phyloP scores from a whole-genome alignment of 2,329 filamentous ascomycete genomes.

The Trichoderma arundinaceum region DNA sequence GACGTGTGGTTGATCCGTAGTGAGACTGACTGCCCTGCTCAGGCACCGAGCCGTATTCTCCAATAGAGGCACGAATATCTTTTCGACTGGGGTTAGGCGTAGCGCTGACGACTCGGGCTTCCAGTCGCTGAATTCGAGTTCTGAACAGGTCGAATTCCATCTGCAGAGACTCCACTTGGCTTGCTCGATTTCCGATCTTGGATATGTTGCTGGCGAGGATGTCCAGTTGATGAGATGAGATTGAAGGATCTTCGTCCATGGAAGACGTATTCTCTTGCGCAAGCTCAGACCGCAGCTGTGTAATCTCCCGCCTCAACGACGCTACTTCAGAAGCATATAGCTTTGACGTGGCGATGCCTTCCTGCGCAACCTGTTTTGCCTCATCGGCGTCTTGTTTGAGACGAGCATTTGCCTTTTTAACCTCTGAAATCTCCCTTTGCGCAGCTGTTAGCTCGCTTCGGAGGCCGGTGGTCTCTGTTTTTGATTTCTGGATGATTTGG shows the following conservation, averaged over 20 bases:
- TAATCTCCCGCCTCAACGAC: constrained; percentile 44
- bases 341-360: constrained; percentile 37
- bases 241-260: constrained; percentile 32
- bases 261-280: constrained; percentile 37
- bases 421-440: constrained; percentile 37
- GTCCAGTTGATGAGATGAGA: constrained; percentile 46
- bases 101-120: constrained; percentile 34
- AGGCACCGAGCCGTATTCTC: constrained; percentile 6
- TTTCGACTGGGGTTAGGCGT: constrained; percentile 17
- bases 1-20: constrained; percentile 32
- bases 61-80: constrained; percentile 5
- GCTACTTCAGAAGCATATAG: constrained; percentile 43
- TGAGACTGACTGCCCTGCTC: constrained; percentile 15
- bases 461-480: constrained; percentile 33
- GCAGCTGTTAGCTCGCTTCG: constrained; percentile 37
- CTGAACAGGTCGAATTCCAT: constrained; percentile 52
- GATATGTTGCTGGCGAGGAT: constrained; percentile 49
- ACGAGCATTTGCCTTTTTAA: constrained; percentile 37
- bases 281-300: constrained; percentile 41
- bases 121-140: constrained; percentile 45
- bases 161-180: constrained; percentile 48
- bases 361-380: constrained; percentile 37
- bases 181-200: constrained; percentile 47
- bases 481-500: constrained; percentile 34
- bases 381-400: constrained; percentile 37